phyloP scores from a whole-genome alignment of 2,329 filamentous ascomycete species.

The Aspergillus pseudoterreus region DNA sequence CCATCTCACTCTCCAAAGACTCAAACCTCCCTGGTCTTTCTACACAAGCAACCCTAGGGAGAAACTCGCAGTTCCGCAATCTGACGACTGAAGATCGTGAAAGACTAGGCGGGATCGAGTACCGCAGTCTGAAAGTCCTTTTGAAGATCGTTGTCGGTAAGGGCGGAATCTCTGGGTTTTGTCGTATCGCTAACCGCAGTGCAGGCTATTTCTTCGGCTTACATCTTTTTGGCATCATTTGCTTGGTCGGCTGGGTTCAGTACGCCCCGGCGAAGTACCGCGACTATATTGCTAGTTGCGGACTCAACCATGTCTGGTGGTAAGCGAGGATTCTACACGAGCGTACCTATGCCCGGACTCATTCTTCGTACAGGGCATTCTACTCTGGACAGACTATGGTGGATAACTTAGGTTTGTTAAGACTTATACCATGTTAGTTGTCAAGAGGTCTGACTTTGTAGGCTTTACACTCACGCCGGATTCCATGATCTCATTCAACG shows the following conservation, averaged over 20 bases:
- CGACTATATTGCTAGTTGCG: conserved; percentile 38
- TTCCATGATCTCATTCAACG: conserved; percentile 50
- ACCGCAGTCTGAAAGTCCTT: conserved; percentile 48
- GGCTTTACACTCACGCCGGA: conserved; percentile 55
- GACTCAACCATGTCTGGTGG: conserved; percentile 48
- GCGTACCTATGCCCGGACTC: background rate
- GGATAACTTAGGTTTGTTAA: conserved; percentile 37
- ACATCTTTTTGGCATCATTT: conserved; percentile 47
- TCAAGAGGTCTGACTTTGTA: conserved; percentile 21
- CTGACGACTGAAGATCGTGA: conserved; percentile 41
- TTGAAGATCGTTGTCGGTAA: conserved; percentile 45
- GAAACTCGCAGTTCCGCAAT: conserved; percentile 47
- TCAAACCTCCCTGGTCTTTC: conserved; percentile 40
- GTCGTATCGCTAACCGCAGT: background rate
- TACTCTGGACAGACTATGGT: conserved; percentile 52
- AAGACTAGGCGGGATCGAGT: conserved; percentile 52
- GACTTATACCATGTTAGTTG: background rate
- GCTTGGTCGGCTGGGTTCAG: conserved; percentile 48
- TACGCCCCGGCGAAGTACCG: conserved; percentile 40
- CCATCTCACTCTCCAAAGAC: conserved; percentile 17
- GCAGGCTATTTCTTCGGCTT: conserved; percentile 46
- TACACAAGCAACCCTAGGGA: conserved; percentile 42
- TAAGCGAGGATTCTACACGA: conserved; percentile 21
- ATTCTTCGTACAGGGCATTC: conserved; percentile 37
- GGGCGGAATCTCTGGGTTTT: conserved; percentile 3